These are phyloP conservation scores for Diddensiella transvaalensis DNA, from an alignment of 805 yeast species.

Conservation along the genomic window DNA sequence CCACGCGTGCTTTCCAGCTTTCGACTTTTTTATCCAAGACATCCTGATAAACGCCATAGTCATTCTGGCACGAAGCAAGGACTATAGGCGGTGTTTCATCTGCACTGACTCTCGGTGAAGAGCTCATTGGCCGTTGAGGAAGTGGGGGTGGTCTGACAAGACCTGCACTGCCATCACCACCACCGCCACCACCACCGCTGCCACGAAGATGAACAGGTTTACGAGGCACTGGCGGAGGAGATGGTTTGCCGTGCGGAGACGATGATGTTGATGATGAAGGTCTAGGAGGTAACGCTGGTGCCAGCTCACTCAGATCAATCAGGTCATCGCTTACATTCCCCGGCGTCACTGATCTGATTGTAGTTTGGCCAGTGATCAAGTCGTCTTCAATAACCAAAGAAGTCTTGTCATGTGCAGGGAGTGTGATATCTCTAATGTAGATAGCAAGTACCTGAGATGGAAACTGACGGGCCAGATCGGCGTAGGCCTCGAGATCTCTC, in stretches of 20 bases:
- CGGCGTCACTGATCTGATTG: background rate
- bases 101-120: background rate
- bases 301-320: constrained; percentile 20
- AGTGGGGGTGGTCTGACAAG: constrained; percentile 3
- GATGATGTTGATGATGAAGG: constrained; percentile 28
- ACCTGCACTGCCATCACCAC: constrained; percentile 8
- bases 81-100: constrained; percentile 14
- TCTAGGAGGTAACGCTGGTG: constrained; percentile 13
- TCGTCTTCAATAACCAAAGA: constrained; percentile 13
- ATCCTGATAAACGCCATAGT: constrained; percentile 25
- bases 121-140: constrained; percentile 4
- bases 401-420: constrained; percentile 30
- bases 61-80: constrained; percentile 28
- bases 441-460: constrained; percentile 71
- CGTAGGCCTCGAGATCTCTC: constrained; percentile 88
- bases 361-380: constrained; percentile 2
- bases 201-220: constrained; percentile 4
- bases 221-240: constrained; percentile 16
- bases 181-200: no score
- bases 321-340: constrained; percentile 15
- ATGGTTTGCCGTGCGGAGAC: constrained; percentile 6
- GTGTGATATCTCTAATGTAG: constrained; percentile 68
- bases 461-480: constrained; percentile 55
- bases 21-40: constrained; percentile 48
- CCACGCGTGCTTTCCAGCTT: constrained; percentile 53